Base-by-base conservation (phyloP, 2,329 filamentous ascomycete species). In the Emydomyces testavorans region DNA sequence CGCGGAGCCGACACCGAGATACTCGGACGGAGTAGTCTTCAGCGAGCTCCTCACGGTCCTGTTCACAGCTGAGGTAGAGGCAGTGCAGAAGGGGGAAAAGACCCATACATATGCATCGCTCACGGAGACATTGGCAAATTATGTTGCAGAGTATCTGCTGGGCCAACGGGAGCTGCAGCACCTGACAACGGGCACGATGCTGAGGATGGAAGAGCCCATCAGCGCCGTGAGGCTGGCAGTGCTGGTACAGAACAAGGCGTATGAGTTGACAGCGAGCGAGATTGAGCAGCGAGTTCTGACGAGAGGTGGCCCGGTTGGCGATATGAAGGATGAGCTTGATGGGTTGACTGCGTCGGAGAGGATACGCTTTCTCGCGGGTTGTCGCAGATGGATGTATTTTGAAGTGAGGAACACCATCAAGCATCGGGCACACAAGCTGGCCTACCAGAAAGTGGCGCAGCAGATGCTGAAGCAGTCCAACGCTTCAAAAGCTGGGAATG, bases 261-360 rank as follows among this genome's bases (percentile, higher is more conserved):
- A 49, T 36, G 46, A 49, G 23, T 18, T 43, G 38, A 42, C 46
- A 15, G 46, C 37, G 18, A 49, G 46, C 46, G 46, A 49, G 29
- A 37, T 49, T 28, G 46, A 42, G 31, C 46, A 49, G 21, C 46
- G 37, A 8, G 38, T 49, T 2, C 8, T 49, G 18, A 49, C 46
- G n/a, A 42, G 46, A 36, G 46, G 46, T 18, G 46, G 46, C 13
- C 46, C 46, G 3, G 20, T 20, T 28, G 37, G 46, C 15, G 21
- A 48, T 28, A 6, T 6, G n/a, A 13, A 18, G 26, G 40, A 35
- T 28, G 38, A 49, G 24, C 23, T 47, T 7, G 45, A 47, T 20
- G 15, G 16, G 16, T 18, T 47, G 45, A 32, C 23, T 16, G 21
- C 18, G 26, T 13, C n/a, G 24, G 23, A 47, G 24, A 39, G 35